phyloP scores from a whole-genome alignment of 352 stramenopile genomes.

The Hyaloperonospora brassicae region DNA sequence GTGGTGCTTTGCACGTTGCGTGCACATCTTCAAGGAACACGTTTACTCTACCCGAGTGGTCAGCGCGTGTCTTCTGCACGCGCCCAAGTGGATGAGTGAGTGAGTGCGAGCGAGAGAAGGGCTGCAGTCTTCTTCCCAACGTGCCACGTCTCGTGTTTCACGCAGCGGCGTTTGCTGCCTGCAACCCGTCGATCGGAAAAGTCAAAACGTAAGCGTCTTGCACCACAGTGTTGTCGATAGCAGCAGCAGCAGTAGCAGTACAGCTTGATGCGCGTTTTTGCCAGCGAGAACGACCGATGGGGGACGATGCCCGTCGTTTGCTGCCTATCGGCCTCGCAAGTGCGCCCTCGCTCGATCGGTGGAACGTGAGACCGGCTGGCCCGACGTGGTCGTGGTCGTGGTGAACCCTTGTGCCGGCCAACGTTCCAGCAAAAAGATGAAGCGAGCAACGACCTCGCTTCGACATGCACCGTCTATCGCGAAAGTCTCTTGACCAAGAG shows the following conservation, averaged over 20 bases:
- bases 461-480: slow-evolving; percentile 1
- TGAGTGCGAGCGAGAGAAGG: slow-evolving; percentile 16
- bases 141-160: not conserved
- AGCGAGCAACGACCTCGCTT: not conserved
- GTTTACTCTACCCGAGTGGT: slow-evolving; percentile 20
- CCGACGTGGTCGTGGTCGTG: not conserved
- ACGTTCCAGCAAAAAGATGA: not conserved
- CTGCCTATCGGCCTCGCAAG: too few relatives aligned
- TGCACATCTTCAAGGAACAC: slow-evolving; percentile 27
- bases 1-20: slow-evolving; percentile 15
- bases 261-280: too few relatives aligned
- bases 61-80: slow-evolving; percentile 20
- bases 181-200: not conserved
- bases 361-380: too few relatives aligned
- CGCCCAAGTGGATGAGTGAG: slow-evolving; percentile 18
- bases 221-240: too few relatives aligned
- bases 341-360: too few relatives aligned
- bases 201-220: too few relatives aligned
- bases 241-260: too few relatives aligned
- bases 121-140: not conserved
- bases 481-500: slow-evolving; percentile 15
- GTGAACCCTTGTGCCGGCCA: not conserved
- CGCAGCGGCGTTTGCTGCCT: not conserved
- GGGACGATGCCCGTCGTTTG: too few relatives aligned
- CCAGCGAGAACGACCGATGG: too few relatives aligned